Evolutionary conservation across 805 yeast genomes (phyloP).

Genomic region (Candida parachauliodes): DNA sequence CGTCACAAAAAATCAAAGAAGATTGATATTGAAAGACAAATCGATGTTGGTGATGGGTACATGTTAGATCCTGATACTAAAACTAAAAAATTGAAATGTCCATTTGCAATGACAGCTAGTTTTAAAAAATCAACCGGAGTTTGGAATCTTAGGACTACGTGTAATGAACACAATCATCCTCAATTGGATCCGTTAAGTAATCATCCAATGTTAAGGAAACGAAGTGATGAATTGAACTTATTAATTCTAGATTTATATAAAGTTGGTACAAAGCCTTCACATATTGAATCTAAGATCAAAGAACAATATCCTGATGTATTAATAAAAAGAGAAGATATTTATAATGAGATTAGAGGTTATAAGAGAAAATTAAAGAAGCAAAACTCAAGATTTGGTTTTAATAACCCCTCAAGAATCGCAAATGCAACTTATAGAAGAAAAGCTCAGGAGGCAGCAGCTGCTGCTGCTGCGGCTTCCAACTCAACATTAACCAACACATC

Average conservation of each 20-base stretch:
- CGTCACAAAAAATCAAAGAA: constrained; percentile 44
- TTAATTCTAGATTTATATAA: constrained; percentile 50
- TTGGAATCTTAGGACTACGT: constrained; percentile 52
- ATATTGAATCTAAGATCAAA: constrained; percentile 48
- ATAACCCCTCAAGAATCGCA: constrained; percentile 9
- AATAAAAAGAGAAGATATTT: constrained; percentile 55
- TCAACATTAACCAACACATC: not conserved
- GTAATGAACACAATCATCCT: constrained; percentile 58
- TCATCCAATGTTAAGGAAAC: constrained; percentile 55
- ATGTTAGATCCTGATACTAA: constrained; percentile 39
- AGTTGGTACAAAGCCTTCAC: constrained; percentile 53
- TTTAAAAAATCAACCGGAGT: constrained; percentile 46
- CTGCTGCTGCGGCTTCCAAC: constrained; percentile 8
- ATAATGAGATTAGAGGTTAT: constrained; percentile 54
- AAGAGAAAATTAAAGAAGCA: constrained; percentile 48
- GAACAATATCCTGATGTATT: constrained; percentile 51
- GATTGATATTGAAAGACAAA: constrained; percentile 17
- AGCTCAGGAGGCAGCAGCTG: constrained; percentile 6
- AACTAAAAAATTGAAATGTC: constrained; percentile 53
- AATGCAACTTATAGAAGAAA: constrained; percentile 9
- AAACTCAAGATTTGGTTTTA: constrained; percentile 17
- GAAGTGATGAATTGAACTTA: constrained; percentile 49
- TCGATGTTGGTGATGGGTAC: constrained; percentile 30
- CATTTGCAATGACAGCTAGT: constrained; percentile 57
- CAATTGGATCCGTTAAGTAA: constrained; percentile 52